Evolutionary conservation across 495 filamentous ascomycete genomes (phyloP), one percentile per base, ranked within the genome.

Genomic region (Cercophora sp.): DNA sequence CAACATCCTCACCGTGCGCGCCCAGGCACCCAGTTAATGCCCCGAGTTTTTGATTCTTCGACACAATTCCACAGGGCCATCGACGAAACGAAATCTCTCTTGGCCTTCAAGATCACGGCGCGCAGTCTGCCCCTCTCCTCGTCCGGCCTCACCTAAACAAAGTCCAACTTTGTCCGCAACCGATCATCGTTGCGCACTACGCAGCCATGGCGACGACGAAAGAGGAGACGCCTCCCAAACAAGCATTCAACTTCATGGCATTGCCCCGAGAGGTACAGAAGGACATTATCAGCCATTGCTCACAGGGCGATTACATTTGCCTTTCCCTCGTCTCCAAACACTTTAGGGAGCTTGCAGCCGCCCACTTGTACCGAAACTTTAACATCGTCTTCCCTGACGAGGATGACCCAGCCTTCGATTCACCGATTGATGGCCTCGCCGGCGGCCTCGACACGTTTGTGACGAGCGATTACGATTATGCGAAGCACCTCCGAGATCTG

Each of bases 401-500:
- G 26, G 72, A 78, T 53, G 76, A 79, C 42, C 61, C 65, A 1
- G 52, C 51, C 27, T 71, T 67, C 61, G 68, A 79, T 35, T 68
- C 64, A 13, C 66, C 71, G 8, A 71, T 80, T 34, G 79, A 82
- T 58, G 65, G 68, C 0, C 69, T 84, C 5, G 77, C 79, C 1
- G 72, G 70, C 18, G 76, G 79, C 5, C 67, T 86, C 27, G 74
- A 81, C 43, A 84, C 82, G 8, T 75, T 86, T 29, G 76, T 72
- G 34, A 73, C 75, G 5, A 84, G 81, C 68, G 72, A 83, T 29
- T 78, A 81, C 60, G 68, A 83, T 56, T 82, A 85, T 71, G 81
- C 77, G 15, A 63, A 70, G 57, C 71, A 83, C 57, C 66, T 85
- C 32, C 70, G 70, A 40, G 67, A 74, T 35, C 64, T 83, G 3